These are phyloP conservation scores for Sclerospora graminicola DNA, from an alignment of 352 stramenopile species.

Conservation along the genomic window DNA sequence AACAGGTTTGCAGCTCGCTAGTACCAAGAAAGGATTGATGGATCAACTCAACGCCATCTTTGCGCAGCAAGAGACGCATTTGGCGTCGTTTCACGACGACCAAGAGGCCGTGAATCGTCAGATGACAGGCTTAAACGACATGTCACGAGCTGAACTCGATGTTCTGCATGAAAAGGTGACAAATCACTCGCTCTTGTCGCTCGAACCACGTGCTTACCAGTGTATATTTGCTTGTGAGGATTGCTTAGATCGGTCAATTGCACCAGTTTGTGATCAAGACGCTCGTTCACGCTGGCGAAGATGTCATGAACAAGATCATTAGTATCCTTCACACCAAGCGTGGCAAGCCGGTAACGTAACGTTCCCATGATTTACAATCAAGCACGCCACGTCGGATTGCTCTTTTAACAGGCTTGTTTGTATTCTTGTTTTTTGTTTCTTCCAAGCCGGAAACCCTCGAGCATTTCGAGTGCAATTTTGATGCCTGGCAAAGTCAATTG, in stretches of 20 bases:
- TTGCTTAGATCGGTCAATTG: conserved; percentile 30
- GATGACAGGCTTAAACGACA: conserved; percentile 10
- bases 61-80: conserved; percentile 17
- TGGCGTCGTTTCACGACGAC: conserved; percentile 22
- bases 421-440: too few species aligned
- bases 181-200: background rate
- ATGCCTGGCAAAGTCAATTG: conserved; percentile 33
- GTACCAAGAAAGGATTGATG: conserved; percentile 25
- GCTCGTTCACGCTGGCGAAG: conserved; percentile 51
- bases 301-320: conserved; percentile 64
- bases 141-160: conserved; percentile 20
- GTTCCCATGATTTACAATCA: too few species aligned
- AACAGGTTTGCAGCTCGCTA: conserved; percentile 32
- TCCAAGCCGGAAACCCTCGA: conserved; percentile 17
- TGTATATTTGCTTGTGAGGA: background rate
- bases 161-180: conserved; percentile 22
- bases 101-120: conserved; percentile 14
- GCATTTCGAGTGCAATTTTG: conserved; percentile 29
- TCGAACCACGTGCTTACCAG: too few species aligned
- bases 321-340: conserved; percentile 22
- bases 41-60: conserved; percentile 27
- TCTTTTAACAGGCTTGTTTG: too few species aligned
- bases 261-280: conserved; percentile 33
- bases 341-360: conserved; percentile 29
- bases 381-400: too few species aligned